These are phyloP conservation scores for Globisporangium barbulae DNA, from an alignment of 352 stramenopile genomes.

Conservation along the genomic window DNA sequence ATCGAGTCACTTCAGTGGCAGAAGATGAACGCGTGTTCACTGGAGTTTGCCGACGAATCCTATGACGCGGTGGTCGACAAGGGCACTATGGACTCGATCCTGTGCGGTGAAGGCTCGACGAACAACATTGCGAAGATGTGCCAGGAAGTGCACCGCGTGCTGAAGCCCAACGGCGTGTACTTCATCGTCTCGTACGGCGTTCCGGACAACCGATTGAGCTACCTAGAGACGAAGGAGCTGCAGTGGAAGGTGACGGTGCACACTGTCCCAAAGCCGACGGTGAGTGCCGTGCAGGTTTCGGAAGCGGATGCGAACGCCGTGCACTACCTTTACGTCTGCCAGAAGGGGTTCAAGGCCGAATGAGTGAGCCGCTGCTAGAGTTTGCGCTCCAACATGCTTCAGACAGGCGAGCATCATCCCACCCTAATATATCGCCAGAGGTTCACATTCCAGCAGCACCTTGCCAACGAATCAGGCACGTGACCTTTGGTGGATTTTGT, in stretches of 20 bases:
- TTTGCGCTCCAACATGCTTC: neutral
- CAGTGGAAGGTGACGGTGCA: slow-evolving; percentile 93
- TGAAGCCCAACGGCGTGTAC: slow-evolving; percentile 94
- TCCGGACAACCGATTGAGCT: slow-evolving; percentile 94
- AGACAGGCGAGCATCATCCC: neutral
- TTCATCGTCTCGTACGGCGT: slow-evolving; percentile 95
- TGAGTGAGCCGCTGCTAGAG: slow-evolving; percentile 1
- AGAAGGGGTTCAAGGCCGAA: slow-evolving; percentile 79
- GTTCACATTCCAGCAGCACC: neutral
- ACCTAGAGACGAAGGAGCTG: slow-evolving; percentile 95
- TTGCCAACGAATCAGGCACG: too few species aligned
- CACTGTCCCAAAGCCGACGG: slow-evolving; percentile 95
- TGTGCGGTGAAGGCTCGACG: slow-evolving; percentile 94
- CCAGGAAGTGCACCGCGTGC: slow-evolving; percentile 91
- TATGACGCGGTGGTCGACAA: slow-evolving; percentile 96
- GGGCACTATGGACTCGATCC: slow-evolving; percentile 94
- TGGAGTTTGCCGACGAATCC: slow-evolving; percentile 94
- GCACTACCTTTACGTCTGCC: slow-evolving; percentile 96
- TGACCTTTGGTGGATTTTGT: neutral
- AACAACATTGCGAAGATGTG: slow-evolving; percentile 96
- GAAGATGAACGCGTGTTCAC: slow-evolving; percentile 93
- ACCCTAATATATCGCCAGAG: slow-evolving; percentile 11
- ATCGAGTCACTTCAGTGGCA: slow-evolving; percentile 90
- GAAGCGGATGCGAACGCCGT: slow-evolving; percentile 92
- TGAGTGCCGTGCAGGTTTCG: slow-evolving; percentile 92